phyloP scores from a whole-genome alignment of 306 rosid genomes.

The Cucumis cinereus region DNA sequence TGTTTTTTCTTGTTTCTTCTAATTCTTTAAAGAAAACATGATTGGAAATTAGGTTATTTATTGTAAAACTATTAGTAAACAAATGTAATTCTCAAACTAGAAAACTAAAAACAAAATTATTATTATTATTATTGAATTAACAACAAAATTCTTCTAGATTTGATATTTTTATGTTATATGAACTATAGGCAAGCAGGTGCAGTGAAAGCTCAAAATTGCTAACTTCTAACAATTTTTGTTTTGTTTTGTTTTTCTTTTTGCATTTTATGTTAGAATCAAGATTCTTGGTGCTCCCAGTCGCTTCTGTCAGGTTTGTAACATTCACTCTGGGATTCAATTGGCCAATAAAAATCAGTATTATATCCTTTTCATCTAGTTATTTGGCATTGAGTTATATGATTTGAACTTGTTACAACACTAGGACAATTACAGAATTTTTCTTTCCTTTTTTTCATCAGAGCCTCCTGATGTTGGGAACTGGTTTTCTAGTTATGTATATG shows the following conservation, averaged over 20 bases:
- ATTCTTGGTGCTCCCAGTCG: conserved; percentile 24
- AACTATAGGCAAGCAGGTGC: not conserved
- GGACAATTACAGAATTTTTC: not conserved
- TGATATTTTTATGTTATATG: not conserved
- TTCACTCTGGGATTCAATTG: conserved; percentile 9
- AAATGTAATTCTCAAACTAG: not conserved
- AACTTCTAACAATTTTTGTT: not conserved
- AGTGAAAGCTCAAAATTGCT: not conserved
- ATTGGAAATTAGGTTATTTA: not conserved
- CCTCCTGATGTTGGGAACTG: conserved; percentile 63
- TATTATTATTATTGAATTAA: not conserved
- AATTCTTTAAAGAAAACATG: not conserved
- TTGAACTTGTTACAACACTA: not conserved
- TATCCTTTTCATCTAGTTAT: not conserved
- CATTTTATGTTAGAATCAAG: conserved; percentile 23
- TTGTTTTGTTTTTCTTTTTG: not conserved
- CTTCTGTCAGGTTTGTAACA: conserved; percentile 46
- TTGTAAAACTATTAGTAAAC: not conserved
- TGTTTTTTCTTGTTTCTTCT: not conserved
- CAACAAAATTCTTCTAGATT: not conserved
- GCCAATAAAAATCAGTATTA: not conserved
- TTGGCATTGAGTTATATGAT: not conserved
- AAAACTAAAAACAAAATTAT: not conserved
- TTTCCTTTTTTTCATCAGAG: conserved; percentile 22
- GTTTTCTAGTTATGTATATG: conserved; percentile 64